These are phyloP conservation scores for Fusarium citri DNA, from an alignment of 2,329 filamentous ascomycete species.

Conservation along the genomic window DNA sequence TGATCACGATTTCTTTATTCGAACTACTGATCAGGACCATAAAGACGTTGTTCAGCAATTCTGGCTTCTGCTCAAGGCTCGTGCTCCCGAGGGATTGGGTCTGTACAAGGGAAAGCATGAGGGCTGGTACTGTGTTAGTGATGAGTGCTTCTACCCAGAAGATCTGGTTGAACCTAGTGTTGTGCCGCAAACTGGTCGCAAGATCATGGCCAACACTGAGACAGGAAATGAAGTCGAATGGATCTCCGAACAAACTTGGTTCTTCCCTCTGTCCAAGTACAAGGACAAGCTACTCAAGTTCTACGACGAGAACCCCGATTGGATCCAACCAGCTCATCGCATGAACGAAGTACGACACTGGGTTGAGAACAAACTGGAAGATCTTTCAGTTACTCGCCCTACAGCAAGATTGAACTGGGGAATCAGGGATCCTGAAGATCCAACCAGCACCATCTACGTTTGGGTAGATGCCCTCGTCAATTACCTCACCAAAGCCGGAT, in stretches of 20 bases:
- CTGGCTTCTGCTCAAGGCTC: slow-evolving; percentile 78
- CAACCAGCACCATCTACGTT: slow-evolving; percentile 92
- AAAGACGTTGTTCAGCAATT: slow-evolving; percentile 87
- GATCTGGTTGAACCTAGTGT: slow-evolving; percentile 78
- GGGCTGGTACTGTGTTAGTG: slow-evolving; percentile 96
- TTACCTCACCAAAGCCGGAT: slow-evolving; percentile 89
- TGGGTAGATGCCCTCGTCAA: slow-evolving; percentile 98
- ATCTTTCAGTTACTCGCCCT: slow-evolving; percentile 90
- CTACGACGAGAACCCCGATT: slow-evolving; percentile 80
- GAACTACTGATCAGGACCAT: slow-evolving; percentile 88
- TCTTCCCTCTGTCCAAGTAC: slow-evolving; percentile 89
- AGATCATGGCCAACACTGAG: slow-evolving; percentile 84
- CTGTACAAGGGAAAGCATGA: slow-evolving; percentile 89
- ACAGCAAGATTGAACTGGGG: slow-evolving; percentile 85
- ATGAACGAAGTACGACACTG: slow-evolving; percentile 84
- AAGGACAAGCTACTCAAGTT: slow-evolving; percentile 81
- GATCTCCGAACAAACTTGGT: slow-evolving; percentile 93
- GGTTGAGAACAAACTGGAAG: slow-evolving; percentile 81
- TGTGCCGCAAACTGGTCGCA: slow-evolving; percentile 83
- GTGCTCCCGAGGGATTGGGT: slow-evolving; percentile 69
- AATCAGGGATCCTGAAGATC: slow-evolving; percentile 86
- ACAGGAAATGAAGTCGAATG: slow-evolving; percentile 95
- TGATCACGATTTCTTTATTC: slow-evolving; percentile 86
- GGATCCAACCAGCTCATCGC: slow-evolving; percentile 77
- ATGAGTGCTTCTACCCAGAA: slow-evolving; percentile 94